Conservation (phyloP, 2,329 filamentous ascomycete genomes). For the Beauveria scarabaeidicola region DNA sequence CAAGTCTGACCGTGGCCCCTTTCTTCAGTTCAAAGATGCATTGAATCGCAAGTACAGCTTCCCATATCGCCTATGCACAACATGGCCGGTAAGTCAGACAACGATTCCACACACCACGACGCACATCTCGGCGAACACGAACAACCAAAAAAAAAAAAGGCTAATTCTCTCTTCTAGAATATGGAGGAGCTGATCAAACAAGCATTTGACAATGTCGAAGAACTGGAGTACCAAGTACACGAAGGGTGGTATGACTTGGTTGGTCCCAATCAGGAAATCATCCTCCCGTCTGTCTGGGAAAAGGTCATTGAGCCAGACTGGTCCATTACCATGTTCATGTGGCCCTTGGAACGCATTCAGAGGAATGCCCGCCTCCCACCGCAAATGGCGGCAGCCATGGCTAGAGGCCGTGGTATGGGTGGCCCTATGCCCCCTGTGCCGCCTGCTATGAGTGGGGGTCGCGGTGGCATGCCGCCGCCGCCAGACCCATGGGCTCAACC, state of each 20-base stretch:
- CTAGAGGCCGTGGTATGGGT: slow-evolving; percentile 4
- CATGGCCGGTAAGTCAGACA: slow-evolving; percentile 60
- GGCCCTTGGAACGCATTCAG: slow-evolving; percentile 38
- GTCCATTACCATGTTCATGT: slow-evolving; percentile 48
- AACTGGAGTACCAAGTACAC: slow-evolving; percentile 66
- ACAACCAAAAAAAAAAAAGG: background rate
- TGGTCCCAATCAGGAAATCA: slow-evolving; percentile 73
- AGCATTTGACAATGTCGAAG: slow-evolving; percentile 70
- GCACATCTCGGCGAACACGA: background rate
- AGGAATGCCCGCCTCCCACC: background rate
- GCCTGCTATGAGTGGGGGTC: slow-evolving; percentile 8
- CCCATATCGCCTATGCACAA: slow-evolving; percentile 76
- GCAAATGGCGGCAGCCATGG: slow-evolving; percentile 8
- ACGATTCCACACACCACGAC: background rate
- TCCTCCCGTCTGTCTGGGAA: slow-evolving; percentile 71
- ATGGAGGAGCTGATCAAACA: slow-evolving; percentile 84
- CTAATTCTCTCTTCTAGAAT: slow-evolving; percentile 41
- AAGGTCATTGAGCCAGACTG: slow-evolving; percentile 68
- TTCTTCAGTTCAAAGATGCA: slow-evolving; percentile 85
- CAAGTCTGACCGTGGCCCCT: slow-evolving; percentile 50
- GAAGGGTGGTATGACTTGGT: slow-evolving; percentile 74
- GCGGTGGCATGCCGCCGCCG: slow-evolving; percentile 13
- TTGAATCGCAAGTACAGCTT: slow-evolving; percentile 89
- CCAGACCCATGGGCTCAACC: slow-evolving; percentile 15
- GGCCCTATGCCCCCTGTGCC: background rate